Conservation (phyloP, 495 filamentous ascomycete species). For the Tuber calosporum region DNA sequence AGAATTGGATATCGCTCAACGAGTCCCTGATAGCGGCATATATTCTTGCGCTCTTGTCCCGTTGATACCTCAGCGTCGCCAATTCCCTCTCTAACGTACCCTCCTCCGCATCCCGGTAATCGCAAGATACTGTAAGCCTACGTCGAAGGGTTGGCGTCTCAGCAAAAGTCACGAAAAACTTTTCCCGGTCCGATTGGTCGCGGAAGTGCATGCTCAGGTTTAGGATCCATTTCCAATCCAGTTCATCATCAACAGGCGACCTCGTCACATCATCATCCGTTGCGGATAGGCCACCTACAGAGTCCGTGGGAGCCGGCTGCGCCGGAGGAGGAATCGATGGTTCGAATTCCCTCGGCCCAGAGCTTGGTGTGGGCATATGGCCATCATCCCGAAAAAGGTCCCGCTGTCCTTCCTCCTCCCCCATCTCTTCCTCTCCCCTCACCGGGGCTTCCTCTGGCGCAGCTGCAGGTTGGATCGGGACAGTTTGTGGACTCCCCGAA, state of each 20-base stretch:
- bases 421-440: conserved; percentile 23
- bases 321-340: conserved; percentile 14
- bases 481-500: conserved; percentile 18
- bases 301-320: conserved; percentile 16
- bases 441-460: conserved; percentile 13
- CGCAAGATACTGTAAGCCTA: conserved; percentile 84
- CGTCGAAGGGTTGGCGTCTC: conserved; percentile 65
- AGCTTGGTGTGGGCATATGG: background rate
- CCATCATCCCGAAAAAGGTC: conserved; percentile 8
- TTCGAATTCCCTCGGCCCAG: conserved; percentile 18
- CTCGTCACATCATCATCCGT: conserved; percentile 19
- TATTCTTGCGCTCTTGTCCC: conserved; percentile 89
- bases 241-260: conserved; percentile 48
- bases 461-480: conserved; percentile 12
- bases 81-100: conserved; percentile 84
- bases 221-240: conserved; percentile 87
- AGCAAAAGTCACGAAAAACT: conserved; percentile 96
- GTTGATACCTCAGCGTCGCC: conserved; percentile 67
- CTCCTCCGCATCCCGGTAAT: conserved; percentile 73
- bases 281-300: conserved; percentile 12
- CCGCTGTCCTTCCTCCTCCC: conserved; percentile 9
- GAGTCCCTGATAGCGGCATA: conserved; percentile 95
- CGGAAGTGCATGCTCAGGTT: conserved; percentile 99
- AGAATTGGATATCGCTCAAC: conserved; percentile 85
- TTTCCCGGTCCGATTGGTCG: conserved; percentile 87